Evolutionary conservation across 2,329 filamentous ascomycete species (phyloP), one percentile per base, ranked within the genome.

Genomic region (Colletotrichum chrysophilum): DNA sequence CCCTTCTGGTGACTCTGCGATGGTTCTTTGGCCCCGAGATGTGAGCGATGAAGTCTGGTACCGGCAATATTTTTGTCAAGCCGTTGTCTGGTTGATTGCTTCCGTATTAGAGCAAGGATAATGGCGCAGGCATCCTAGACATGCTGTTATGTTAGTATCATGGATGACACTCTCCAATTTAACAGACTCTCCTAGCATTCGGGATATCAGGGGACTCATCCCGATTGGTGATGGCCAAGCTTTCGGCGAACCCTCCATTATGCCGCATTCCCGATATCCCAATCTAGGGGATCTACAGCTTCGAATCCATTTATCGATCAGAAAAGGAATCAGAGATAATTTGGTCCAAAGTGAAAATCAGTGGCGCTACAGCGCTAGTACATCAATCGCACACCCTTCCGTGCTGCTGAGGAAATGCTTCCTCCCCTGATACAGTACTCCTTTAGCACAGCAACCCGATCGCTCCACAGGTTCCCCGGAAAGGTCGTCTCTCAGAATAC

Each of bases 331-430:
- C 4, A 9, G 38, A n/a, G 1, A 5, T 43, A 6, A 8, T 43
- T 43, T 6, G 5, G 2, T n/a, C 9, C 0, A 43, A 12, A 43
- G 18, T 43, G 10, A n/a, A 43, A 5, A 4, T 0, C 9, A n/a
- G 16, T n/a, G 9, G 1, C 9, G 18, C 18, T 12, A n/a, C 18
- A 43, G 38, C 38, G 9, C 9, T 8, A n/a, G 1, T 10, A 43
- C 3, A 43, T 3, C 1, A 4, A 18, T 5, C 4, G 14, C 14
- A 36, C 4, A 18, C 8, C 8, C 18, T 43, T 43, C 3, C 0
- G 18, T n/a, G 18, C 38, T 43, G 14, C 18, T 6, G 3, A n/a
- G 18, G 38, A n/a, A 43, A 43, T 10, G 16, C 16, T 7, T 6
- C 14, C 13, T 6, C 4, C 7, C 16, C 36, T 18, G 7, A 18